Conservation (phyloP, 2,329 filamentous ascomycete genomes). For the Pyrenochaeta sp. region DNA sequence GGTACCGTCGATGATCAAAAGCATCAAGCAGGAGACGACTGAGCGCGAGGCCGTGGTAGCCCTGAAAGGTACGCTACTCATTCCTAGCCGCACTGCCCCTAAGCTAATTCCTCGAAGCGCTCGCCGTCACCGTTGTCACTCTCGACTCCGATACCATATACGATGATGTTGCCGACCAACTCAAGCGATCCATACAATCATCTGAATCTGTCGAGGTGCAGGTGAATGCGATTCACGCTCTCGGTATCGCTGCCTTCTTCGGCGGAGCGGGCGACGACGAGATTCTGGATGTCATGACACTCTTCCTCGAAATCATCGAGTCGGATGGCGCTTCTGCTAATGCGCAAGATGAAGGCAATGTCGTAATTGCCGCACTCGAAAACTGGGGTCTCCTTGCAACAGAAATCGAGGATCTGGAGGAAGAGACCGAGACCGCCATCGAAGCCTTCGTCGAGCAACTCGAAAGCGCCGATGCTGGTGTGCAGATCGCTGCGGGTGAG, state of each 20-base stretch:
- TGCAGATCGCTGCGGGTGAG: conserved; percentile 79
- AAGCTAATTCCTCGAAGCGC: conserved; percentile 54
- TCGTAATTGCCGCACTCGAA: conserved; percentile 78
- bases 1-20: conserved; percentile 71
- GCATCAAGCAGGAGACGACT: conserved; percentile 73
- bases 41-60: conserved; percentile 75
- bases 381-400: conserved; percentile 84
- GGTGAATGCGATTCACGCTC: conserved; percentile 74
- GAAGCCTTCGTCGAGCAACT: conserved; percentile 88
- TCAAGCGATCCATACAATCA: conserved; percentile 72
- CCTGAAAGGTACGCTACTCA: conserved; percentile 62
- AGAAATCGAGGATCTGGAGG: conserved; percentile 76
- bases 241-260: conserved; percentile 77
- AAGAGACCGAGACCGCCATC: conserved; percentile 74
- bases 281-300: conserved; percentile 75
- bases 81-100: background rate
- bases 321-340: conserved; percentile 78
- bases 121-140: conserved; percentile 75
- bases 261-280: conserved; percentile 75
- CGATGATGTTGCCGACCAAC: conserved; percentile 64
- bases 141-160: conserved; percentile 72
- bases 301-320: conserved; percentile 78
- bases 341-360: conserved; percentile 72
- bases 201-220: conserved; percentile 72
- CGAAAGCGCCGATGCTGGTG: conserved; percentile 73